phyloP scores from a whole-genome alignment of 108 stramenopile genomes.

The Cyclotella distinguenda region DNA sequence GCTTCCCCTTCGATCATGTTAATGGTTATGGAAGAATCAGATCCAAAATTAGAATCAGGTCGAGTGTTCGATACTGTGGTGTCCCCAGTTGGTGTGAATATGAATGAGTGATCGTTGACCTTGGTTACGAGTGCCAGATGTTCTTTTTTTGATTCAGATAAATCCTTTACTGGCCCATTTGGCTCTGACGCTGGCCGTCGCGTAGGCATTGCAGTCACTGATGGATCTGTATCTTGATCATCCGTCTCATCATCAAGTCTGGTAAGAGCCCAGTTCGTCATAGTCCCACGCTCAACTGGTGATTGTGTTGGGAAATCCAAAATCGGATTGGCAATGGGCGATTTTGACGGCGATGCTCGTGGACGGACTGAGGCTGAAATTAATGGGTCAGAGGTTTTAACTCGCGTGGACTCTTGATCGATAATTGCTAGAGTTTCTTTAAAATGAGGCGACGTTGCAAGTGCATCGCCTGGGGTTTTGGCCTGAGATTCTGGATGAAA shows the following conservation, averaged over 20 bases:
- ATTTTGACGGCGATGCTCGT: too few species aligned
- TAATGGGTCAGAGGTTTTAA: too few species aligned
- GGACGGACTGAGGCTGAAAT: too few species aligned
- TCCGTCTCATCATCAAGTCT: background rate
- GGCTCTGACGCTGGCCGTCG: too few species aligned
- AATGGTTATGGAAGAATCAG: background rate
- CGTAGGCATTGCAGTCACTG: conserved; percentile 2
- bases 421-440: too few species aligned
- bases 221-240: background rate
- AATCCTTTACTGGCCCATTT: too few species aligned
- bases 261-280: conserved; percentile 13
- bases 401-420: too few species aligned
- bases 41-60: conserved; percentile 15
- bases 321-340: background rate
- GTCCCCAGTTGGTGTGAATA: conserved; percentile 16
- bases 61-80: conserved; percentile 10
- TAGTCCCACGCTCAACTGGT: background rate
- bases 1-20: conserved; percentile 23
- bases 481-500: background rate
- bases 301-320: background rate
- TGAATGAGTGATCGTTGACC: conserved; percentile 11
- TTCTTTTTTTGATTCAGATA: background rate
- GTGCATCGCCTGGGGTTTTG: conserved; percentile 13
- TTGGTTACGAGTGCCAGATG: background rate
- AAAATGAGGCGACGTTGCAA: conserved; percentile 17